Evolutionary conservation across 768 basidiomycete genomes (phyloP).

Genomic region (Filobasidium wieringae): DNA sequence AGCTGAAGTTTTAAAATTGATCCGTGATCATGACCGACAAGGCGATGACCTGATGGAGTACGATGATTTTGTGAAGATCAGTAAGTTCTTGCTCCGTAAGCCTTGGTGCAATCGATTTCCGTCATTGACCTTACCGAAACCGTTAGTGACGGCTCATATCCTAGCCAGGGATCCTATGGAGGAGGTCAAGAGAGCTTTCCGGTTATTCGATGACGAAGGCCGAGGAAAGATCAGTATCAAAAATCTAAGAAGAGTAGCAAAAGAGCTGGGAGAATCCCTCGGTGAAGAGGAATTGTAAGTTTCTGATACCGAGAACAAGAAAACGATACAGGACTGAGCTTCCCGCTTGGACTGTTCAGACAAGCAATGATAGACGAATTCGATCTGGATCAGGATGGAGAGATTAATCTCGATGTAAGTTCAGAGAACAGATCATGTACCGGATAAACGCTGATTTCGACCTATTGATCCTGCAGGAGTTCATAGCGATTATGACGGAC

Average conservation of each 20-base stretch:
- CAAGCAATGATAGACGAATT: slow-evolving; percentile 99
- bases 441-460: neutral
- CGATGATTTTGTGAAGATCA: slow-evolving; percentile 87
- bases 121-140: too few species aligned
- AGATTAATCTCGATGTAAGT: slow-evolving; percentile 52
- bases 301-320: neutral
- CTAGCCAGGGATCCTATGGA: slow-evolving; percentile 90
- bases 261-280: slow-evolving; percentile 87
- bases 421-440: neutral
- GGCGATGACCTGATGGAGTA: slow-evolving; percentile 67
- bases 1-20: slow-evolving; percentile 87
- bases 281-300: slow-evolving; percentile 95
- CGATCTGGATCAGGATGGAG: slow-evolving; percentile 94
- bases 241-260: slow-evolving; percentile 84
- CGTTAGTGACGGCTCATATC: slow-evolving; percentile 82
- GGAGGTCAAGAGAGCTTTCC: slow-evolving; percentile 89
- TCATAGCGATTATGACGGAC: slow-evolving; percentile 94
- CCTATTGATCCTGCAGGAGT: slow-evolving; percentile 58
- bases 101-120: neutral
- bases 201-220: slow-evolving; percentile 89
- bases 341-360: slow-evolving; percentile 42
- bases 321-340: neutral
- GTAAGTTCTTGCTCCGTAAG: slow-evolving; percentile 43
- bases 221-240: slow-evolving; percentile 87
- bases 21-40: slow-evolving; percentile 79